Conservation (phyloP, 1,139 yeast species). For the Sugiyamaella paludigena region DNA sequence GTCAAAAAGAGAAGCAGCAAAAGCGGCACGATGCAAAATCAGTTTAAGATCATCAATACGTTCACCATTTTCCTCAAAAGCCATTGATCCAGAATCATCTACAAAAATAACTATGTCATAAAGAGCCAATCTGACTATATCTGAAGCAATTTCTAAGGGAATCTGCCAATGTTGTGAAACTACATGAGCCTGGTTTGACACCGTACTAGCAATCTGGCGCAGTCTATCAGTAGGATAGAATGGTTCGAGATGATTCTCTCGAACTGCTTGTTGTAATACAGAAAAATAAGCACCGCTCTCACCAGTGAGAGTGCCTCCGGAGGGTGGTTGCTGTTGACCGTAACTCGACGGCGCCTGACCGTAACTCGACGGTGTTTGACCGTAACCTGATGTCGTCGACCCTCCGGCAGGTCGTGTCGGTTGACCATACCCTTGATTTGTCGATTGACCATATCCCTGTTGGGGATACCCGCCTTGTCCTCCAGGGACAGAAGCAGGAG, state of each 20-base stretch:
- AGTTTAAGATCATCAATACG: constrained; percentile 38
- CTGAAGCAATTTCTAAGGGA: constrained; percentile 36
- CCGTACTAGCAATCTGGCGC: constrained; percentile 32
- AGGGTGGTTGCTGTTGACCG: constrained; percentile 2
- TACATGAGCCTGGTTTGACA: constrained; percentile 28
- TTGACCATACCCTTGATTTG: constrained; percentile 9
- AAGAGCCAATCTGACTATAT: constrained; percentile 34
- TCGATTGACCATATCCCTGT: constrained; percentile 19
- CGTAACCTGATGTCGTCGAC: constrained; percentile 14
- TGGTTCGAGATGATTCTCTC: constrained; percentile 33
- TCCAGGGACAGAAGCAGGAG: constrained; percentile 4
- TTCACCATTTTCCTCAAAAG: constrained; percentile 39
- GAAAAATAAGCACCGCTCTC: constrained; percentile 14
- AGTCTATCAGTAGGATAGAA: constrained; percentile 36
- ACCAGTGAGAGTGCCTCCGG: too few species aligned
- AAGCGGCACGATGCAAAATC: constrained; percentile 35
- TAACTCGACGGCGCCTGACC: constrained; percentile 7
- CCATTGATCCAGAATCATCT: constrained; percentile 40
- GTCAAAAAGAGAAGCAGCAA: constrained; percentile 36
- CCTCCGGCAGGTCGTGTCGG: constrained; percentile 11
- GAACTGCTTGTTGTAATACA: constrained; percentile 32
- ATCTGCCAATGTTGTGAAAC: constrained; percentile 33
- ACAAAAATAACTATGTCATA: constrained; percentile 37
- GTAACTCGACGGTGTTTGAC: constrained; percentile 17
- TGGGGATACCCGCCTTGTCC: constrained; percentile 16